A percentile compares a stretch with the other conserved stretches of the same genome.
Conservation (phyloP, 495 filamentous ascomycete species). For the Talaromyces adpressus region DNA sequence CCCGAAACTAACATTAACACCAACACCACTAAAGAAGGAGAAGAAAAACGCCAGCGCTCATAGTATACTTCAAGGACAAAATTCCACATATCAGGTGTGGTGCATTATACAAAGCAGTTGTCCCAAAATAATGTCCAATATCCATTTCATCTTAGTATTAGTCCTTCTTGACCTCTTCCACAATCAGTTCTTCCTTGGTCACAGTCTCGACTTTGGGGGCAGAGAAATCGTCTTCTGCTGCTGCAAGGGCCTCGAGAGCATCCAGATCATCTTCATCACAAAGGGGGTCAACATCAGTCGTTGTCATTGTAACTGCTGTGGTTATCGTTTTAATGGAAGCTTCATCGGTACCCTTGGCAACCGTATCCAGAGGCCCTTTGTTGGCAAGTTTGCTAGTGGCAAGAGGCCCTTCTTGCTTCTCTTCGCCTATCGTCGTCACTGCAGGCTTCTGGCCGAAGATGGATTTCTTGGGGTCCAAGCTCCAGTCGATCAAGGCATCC, state of each 20-base stretch:
- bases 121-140: neutral
- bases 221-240: constrained; percentile 14
- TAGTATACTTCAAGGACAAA: neutral
- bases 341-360: constrained; percentile 6
- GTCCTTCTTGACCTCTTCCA: neutral
- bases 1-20: neutral
- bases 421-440: neutral
- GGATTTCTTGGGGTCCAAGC: constrained; percentile 42
- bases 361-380: neutral
- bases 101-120: neutral
- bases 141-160: neutral
- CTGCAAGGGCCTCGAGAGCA: constrained; percentile 33
- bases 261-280: constrained; percentile 33
- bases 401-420: constrained; percentile 2
- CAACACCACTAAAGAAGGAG: neutral
- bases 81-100: neutral
- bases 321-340: constrained; percentile 2
- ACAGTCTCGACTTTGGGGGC: neutral
- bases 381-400: constrained; percentile 5
- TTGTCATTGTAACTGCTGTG: neutral
- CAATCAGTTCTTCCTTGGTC: neutral
- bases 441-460: constrained; percentile 5
- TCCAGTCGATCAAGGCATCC: constrained; percentile 81
- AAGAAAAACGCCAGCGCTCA: neutral
- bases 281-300: constrained; percentile 19